Evolutionary conservation across 2,329 filamentous ascomycete genomes (phyloP).

Genomic region (Fusarium tanahbumbuense): DNA sequence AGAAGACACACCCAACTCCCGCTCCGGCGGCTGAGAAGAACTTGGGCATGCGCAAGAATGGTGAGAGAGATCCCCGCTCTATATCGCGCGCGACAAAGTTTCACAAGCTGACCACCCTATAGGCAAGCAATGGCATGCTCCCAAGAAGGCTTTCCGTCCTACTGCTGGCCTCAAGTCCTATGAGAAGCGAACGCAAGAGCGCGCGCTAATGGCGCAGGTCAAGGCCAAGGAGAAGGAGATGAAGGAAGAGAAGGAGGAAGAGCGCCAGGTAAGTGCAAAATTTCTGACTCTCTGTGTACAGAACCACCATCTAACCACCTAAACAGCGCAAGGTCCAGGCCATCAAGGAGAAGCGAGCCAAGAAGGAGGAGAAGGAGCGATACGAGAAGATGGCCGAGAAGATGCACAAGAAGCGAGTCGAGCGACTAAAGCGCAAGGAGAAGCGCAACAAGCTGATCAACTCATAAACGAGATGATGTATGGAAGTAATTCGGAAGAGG

Average conservation of each 20-base stretch:
- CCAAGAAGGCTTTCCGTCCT: constrained; percentile 87
- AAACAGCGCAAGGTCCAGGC: constrained; percentile 77
- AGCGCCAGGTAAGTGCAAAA: constrained; percentile 74
- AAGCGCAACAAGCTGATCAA: constrained; percentile 91
- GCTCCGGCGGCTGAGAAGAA: constrained; percentile 53
- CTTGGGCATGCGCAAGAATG: constrained; percentile 84
- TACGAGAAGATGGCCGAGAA: constrained; percentile 96
- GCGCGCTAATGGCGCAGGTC: constrained; percentile 76
- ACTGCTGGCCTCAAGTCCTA: constrained; percentile 81
- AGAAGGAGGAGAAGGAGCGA: constrained; percentile 92
- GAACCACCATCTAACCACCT: constrained; percentile 20
- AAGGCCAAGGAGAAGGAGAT: constrained; percentile 96
- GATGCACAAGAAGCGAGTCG: constrained; percentile 96
- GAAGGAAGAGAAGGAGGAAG: constrained; percentile 95
- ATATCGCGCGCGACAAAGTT: background rate
- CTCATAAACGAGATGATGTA: constrained; percentile 58
- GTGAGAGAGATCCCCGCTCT: constrained; percentile 57
- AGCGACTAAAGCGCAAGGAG: constrained; percentile 92
- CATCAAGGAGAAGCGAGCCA: constrained; percentile 85
- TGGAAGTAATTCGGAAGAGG: background rate
- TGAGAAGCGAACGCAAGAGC: constrained; percentile 77
- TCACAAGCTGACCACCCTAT: constrained; percentile 29
- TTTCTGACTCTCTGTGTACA: background rate
- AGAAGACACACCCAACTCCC: constrained; percentile 50
- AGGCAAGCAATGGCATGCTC: constrained; percentile 96